Evolutionary conservation across 352 stramenopile species (phyloP).

Genomic region (Phytophthora palmivora): DNA sequence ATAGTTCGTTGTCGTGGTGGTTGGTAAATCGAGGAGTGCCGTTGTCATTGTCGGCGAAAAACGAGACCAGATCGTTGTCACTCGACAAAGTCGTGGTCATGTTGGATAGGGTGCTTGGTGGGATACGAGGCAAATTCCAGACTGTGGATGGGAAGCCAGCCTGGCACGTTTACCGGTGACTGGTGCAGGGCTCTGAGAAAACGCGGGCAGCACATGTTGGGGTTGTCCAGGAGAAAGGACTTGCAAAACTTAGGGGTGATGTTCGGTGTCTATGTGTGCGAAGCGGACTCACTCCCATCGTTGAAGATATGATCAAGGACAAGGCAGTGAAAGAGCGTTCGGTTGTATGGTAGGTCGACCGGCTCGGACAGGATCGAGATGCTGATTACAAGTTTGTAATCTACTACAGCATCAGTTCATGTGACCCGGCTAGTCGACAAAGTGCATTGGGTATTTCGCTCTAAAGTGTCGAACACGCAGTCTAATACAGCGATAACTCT

Average conservation of each 20-base stretch:
- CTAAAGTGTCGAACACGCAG: constrained; percentile 12
- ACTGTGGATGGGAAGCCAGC: constrained; percentile 18
- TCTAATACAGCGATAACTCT: background rate
- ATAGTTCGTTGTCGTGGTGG: constrained; percentile 2
- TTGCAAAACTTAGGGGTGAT: background rate
- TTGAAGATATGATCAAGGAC: constrained; percentile 27
- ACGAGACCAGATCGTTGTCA: constrained; percentile 26
- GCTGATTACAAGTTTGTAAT: constrained; percentile 11
- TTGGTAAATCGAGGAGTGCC: background rate
- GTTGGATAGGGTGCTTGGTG: background rate
- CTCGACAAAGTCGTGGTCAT: constrained; percentile 24
- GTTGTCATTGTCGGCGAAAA: constrained; percentile 16
- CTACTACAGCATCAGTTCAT: background rate
- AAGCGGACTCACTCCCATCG: constrained; percentile 24
- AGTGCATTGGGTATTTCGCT: constrained; percentile 13
- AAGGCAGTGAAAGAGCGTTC: constrained; percentile 25
- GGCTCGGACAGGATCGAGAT: constrained; percentile 18
- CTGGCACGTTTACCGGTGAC: constrained; percentile 20
- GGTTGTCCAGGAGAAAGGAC: constrained; percentile 18
- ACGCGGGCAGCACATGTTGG: constrained; percentile 20
- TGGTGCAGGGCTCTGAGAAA: constrained; percentile 25
- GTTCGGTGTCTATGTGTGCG: background rate
- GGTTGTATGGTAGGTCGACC: constrained; percentile 7
- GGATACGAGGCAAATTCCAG: constrained; percentile 24
- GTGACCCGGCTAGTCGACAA: constrained; percentile 25